phyloP scores from a whole-genome alignment of 2,329 filamentous ascomycete genomes.

The Aspergillus fijiensis region DNA sequence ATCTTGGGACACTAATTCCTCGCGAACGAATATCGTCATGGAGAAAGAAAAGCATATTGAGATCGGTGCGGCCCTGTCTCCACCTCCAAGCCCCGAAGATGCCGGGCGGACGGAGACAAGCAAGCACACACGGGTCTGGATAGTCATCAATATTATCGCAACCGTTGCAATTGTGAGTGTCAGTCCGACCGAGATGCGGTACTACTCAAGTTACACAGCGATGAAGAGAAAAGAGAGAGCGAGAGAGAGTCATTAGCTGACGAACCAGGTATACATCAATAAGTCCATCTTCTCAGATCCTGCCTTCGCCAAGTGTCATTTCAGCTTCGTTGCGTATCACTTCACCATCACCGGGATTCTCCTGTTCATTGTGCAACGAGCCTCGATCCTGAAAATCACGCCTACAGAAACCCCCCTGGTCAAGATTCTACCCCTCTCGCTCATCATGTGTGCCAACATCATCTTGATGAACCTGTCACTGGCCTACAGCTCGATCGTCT shows the following conservation, averaged over 20 bases:
- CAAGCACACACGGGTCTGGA: not conserved
- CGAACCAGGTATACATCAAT: not conserved
- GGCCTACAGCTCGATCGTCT: not conserved
- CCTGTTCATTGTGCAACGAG: not conserved
- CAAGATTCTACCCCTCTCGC: not conserved
- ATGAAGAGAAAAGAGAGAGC: not conserved
- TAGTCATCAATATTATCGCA: not conserved
- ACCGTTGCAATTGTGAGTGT: not conserved
- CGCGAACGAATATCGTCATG: not conserved
- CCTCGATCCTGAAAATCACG: not conserved
- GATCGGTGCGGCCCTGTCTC: not conserved
- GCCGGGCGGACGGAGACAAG: not conserved
- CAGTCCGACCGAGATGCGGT: no score
- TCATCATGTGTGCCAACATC: not conserved
- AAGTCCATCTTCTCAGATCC: not conserved
- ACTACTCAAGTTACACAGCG: no score
- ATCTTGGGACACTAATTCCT: no score
- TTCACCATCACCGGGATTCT: not conserved
- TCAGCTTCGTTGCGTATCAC: not conserved
- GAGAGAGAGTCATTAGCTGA: not conserved
- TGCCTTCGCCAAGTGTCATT: not conserved
- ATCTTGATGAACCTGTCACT: not conserved
- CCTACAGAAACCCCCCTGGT: not conserved
- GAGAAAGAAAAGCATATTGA: not conserved
- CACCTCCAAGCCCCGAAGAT: not conserved